Conservation (phyloP, 2,329 filamentous ascomycete genomes). For the Aspergillus candidus region DNA sequence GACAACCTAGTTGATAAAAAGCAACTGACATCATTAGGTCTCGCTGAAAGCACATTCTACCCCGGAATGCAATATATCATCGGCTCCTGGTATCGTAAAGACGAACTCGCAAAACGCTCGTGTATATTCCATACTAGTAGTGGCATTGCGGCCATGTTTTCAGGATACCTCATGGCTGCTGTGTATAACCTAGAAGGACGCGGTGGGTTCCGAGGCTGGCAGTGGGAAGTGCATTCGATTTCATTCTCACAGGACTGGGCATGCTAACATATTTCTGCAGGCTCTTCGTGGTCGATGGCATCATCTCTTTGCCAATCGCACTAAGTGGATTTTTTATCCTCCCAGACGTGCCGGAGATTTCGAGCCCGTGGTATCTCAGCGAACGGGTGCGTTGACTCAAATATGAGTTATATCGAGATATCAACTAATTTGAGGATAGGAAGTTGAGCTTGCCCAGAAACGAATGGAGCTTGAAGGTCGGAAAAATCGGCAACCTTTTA, state of each 20-base stretch:
- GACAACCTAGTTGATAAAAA: not conserved
- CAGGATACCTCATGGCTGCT: conserved; percentile 51
- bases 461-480: conserved; percentile 49
- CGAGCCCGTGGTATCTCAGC: conserved; percentile 45
- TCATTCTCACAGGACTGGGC: rapidly evolving
- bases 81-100: conserved; percentile 47
- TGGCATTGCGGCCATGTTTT: conserved; percentile 40
- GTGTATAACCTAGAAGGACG: conserved; percentile 46
- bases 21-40: conserved; percentile 21
- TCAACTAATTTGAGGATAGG: conserved; percentile 16
- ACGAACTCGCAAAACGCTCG: conserved; percentile 48
- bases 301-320: conserved; percentile 50
- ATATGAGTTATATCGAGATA: too few species aligned
- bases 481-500: conserved; percentile 41
- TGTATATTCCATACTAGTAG: conserved; percentile 49
- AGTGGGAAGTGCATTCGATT: conserved; percentile 31
- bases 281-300: conserved; percentile 50
- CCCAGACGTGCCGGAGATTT: conserved; percentile 48
- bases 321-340: conserved; percentile 45
- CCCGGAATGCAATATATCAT: conserved; percentile 50
- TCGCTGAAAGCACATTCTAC: conserved; percentile 48
- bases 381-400: conserved; percentile 22
- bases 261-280: conserved; percentile 14
- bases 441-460: conserved; percentile 43
- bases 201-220: conserved; percentile 49